phyloP scores from a whole-genome alignment of 148 eudicot genomes.

The Nepenthes gracilis region DNA sequence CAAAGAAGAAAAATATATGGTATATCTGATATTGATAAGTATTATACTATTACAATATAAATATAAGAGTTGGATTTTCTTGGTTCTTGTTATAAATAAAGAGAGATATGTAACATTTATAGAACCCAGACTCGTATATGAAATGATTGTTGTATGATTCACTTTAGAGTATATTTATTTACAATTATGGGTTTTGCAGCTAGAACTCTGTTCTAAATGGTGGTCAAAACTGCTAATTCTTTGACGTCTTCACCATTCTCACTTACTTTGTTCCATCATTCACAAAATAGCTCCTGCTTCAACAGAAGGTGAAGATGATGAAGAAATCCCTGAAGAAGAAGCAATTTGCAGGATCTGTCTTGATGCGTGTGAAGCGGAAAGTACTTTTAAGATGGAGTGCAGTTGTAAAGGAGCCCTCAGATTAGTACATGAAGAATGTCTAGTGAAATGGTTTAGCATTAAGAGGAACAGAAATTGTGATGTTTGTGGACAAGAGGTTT shows the following conservation, averaged over 20 bases:
- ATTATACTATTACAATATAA: too few relatives aligned
- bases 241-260: neutral
- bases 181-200: too few relatives aligned
- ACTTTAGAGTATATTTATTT: too few relatives aligned
- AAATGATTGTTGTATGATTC: too few relatives aligned
- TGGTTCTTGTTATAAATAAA: too few relatives aligned
- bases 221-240: too few relatives aligned
- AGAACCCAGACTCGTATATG: too few relatives aligned
- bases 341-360: constrained; percentile 93
- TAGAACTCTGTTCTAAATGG: too few relatives aligned
- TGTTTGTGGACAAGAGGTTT: constrained; percentile 81
- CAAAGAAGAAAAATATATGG: too few relatives aligned
- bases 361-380: constrained; percentile 83
- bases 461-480: constrained; percentile 91
- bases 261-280: neutral
- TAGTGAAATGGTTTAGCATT: constrained; percentile 88
- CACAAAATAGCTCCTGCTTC: neutral
- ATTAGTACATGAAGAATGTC: constrained; percentile 88
- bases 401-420: constrained; percentile 95
- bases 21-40: too few relatives aligned
- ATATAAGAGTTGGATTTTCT: too few relatives aligned
- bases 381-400: constrained; percentile 93
- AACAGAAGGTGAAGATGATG: constrained; percentile 35
- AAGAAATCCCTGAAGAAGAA: constrained; percentile 92
- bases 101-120: too few relatives aligned